These are phyloP conservation scores for Gliomastix tumulicola DNA, from an alignment of 2,329 filamentous ascomycete genomes.

Conservation along the genomic window DNA sequence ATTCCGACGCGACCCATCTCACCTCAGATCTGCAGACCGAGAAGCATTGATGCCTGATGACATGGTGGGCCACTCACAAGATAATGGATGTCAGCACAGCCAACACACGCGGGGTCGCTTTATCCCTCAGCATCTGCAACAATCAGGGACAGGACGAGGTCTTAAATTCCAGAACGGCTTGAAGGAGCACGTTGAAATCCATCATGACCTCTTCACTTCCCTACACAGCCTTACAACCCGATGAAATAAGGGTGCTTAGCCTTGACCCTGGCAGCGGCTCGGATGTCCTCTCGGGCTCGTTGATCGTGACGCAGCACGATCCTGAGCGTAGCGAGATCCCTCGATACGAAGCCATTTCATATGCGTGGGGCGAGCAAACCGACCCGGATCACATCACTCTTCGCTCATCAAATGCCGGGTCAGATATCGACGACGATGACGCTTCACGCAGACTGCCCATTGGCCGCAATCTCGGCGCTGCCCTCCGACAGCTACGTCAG, in stretches of 20 bases:
- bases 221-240: background rate
- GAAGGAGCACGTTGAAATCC: too few species aligned
- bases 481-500: background rate
- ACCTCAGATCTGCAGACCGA: too few species aligned
- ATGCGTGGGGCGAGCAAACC: slow-evolving; percentile 1
- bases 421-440: background rate
- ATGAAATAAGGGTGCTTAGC: background rate
- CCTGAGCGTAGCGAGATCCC: background rate
- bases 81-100: too few species aligned
- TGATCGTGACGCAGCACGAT: background rate
- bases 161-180: too few species aligned
- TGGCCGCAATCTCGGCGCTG: slow-evolving; percentile 1
- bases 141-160: too few species aligned
- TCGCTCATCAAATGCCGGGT: background rate
- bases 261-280: background rate
- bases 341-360: slow-evolving; percentile 3
- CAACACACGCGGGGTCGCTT: too few species aligned
- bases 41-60: too few species aligned
- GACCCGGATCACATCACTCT: background rate
- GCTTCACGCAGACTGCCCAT: background rate
- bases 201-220: background rate
- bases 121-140: too few species aligned
- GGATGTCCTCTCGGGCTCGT: background rate
- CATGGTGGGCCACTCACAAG: too few species aligned
- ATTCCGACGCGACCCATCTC: too few species aligned